A percentile compares a stretch with the other conserved stretches of the same genome.
Evolutionary conservation across 768 basidiomycete genomes (phyloP).

Genomic region (Rhizopogon vesiculosus): DNA sequence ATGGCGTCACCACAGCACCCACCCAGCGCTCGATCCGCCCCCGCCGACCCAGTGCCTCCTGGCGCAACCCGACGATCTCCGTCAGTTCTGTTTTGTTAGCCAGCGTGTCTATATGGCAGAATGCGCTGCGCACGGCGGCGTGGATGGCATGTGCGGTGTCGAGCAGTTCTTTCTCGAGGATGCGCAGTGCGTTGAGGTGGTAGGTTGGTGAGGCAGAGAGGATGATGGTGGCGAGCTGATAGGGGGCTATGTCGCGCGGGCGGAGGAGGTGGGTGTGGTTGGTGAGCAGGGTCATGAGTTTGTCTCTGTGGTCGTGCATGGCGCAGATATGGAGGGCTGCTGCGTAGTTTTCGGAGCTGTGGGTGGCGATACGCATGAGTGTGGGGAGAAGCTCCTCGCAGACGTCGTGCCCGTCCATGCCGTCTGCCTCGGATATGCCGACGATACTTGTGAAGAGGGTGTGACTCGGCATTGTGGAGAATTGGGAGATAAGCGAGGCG

Average conservation of each 20-base stretch:
- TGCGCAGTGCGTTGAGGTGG: slow-evolving; percentile 30
- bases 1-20: slow-evolving; percentile 39
- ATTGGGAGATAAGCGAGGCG: slow-evolving; percentile 39
- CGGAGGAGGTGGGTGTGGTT: slow-evolving; percentile 53
- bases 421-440: slow-evolving; percentile 24
- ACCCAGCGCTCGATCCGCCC: slow-evolving; percentile 50
- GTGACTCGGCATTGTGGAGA: slow-evolving; percentile 45
- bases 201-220: slow-evolving; percentile 27
- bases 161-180: slow-evolving; percentile 49
- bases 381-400: slow-evolving; percentile 31
- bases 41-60: slow-evolving; percentile 34
- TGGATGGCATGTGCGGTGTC: slow-evolving; percentile 41
- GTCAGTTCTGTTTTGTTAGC: slow-evolving; percentile 35
- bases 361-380: slow-evolving; percentile 37
- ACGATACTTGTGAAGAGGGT: slow-evolving; percentile 41
- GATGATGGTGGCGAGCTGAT: slow-evolving; percentile 41
- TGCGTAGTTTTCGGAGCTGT: slow-evolving; percentile 46
- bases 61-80: slow-evolving; percentile 41
- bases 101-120: slow-evolving; percentile 42
- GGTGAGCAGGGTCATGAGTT: slow-evolving; percentile 39
- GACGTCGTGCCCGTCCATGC: slow-evolving; percentile 22
- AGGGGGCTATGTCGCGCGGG: slow-evolving; percentile 43
- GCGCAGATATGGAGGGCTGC: slow-evolving; percentile 53
- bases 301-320: slow-evolving; percentile 26
- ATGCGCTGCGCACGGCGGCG: slow-evolving; percentile 38